Evolutionary conservation across 179 eudicot species (phyloP).

Genomic region (Silene vulgaris): DNA sequence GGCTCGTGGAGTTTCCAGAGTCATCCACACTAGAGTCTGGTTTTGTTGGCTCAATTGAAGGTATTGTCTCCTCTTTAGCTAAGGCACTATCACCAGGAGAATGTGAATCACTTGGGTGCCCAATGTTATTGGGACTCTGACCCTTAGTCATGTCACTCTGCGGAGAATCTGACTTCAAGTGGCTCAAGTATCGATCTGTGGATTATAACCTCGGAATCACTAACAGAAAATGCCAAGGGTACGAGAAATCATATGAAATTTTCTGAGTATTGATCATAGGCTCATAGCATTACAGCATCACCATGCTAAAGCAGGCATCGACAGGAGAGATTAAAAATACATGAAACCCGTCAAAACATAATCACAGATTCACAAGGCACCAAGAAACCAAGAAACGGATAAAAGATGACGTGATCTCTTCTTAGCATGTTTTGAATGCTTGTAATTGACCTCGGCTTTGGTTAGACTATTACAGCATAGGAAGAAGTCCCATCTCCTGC

Average conservation of each 20-base stretch:
- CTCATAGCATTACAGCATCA: not conserved
- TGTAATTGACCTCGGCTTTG: too few species aligned
- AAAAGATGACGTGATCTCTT: too few species aligned
- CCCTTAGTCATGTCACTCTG: conserved; percentile 53
- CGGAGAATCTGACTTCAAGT: conserved; percentile 43
- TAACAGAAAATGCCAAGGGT: conserved; percentile 10
- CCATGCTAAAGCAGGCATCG: too few species aligned
- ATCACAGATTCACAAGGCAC: too few species aligned
- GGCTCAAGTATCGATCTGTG: conserved; percentile 69
- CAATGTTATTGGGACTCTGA: conserved; percentile 40
- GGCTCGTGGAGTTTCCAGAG: conserved; percentile 40
- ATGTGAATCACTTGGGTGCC: conserved; percentile 39
- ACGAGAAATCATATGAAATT: not conserved
- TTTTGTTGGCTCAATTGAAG: conserved; percentile 40
- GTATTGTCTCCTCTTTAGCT: conserved; percentile 35
- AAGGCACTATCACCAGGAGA: conserved; percentile 44
- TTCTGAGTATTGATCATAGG: not conserved
- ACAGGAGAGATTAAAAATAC: too few species aligned
- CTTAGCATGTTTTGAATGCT: too few species aligned
- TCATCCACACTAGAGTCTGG: conserved; percentile 26
- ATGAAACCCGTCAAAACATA: too few species aligned
- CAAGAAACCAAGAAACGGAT: too few species aligned
- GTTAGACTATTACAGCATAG: too few species aligned
- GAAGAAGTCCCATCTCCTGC: too few species aligned
- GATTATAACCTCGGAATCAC: conserved; percentile 20